Base-by-base conservation (phyloP, 192 early-diverging fungal species). In the Umbelopsis vinacea region DNA sequence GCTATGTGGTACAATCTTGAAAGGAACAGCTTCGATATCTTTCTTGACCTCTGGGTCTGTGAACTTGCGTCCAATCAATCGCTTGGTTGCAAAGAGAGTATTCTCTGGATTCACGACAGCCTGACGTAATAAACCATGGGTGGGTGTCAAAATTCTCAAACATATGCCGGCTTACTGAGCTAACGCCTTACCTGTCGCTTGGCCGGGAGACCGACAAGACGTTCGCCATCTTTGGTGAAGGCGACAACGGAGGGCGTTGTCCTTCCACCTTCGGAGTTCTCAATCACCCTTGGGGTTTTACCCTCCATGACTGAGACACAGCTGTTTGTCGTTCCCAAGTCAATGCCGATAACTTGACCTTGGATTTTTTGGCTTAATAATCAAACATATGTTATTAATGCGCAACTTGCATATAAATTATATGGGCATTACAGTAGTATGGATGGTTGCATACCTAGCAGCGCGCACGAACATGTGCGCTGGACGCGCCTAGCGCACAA, bases 31-130 rank as follows among this genome's bases (percentile, higher is more conserved):
- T 78, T 92, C 91, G 77, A 95, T 91, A 72, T 98, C 96, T 57
- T 89, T 81, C 82, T 98, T 92, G 12, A 99, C 96, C 69, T 90
- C 92, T 10, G 80, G 43, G 82, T 99, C 97, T 48, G 89, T 86
- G 82, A 90, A 99, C 79, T 91, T 89, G 76, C 97, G 92, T 63
- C 97, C 97, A 78, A 99, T 98, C 53, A 99, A 84, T 69, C 97
- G 92, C 85, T 99, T 99, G 53, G 94, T 95, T 47, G 96, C 96
- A 74, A 96, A 98, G 70, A 99, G 85, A 19, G 97, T 99, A 88
- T 99, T 95, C 80, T 99, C 95, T 21, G 96, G 95, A 87, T 98
- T 99, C 71, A 97, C 95, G 48, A 97, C 96, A 52, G 96, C 96
- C 88, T 83, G 66, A 53, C 52, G 60, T 47, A 52, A 77, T 45